These are phyloP conservation scores for Verticillium klebahnii DNA, from an alignment of 2,329 filamentous ascomycete species.

Conservation along the genomic window DNA sequence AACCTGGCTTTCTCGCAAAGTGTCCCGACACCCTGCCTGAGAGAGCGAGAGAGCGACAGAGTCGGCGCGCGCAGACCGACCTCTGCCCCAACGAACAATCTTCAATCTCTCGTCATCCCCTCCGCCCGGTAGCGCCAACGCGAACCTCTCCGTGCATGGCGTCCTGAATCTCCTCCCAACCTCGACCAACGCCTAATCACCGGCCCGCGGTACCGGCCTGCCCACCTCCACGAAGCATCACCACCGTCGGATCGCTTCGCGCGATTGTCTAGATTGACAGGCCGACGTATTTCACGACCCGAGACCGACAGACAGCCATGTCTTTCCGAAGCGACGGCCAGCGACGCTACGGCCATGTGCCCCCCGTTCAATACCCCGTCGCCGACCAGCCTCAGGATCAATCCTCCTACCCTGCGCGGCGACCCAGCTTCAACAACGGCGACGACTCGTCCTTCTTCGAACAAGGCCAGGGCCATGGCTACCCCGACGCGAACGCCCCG, in stretches of 20 bases:
- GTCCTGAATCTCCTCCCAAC: neutral
- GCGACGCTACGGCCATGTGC: constrained; percentile 61
- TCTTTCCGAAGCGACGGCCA: constrained; percentile 60
- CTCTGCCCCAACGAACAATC: neutral
- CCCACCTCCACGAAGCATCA: neutral
- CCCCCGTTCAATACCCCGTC: constrained; percentile 60
- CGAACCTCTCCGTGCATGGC: neutral
- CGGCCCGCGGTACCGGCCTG: neutral
- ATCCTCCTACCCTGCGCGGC: constrained; percentile 40
- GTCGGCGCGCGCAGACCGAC: neutral
- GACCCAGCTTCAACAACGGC: constrained; percentile 70
- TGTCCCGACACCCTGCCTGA: neutral
- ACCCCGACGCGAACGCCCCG: constrained; percentile 22
- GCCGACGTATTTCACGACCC: neutral
- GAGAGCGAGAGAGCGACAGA: neutral
- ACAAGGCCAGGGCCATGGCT: constrained; percentile 12
- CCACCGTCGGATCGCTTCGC: neutral
- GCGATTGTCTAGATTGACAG: neutral
- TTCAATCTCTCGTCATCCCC: neutral
- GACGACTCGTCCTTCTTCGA: constrained; percentile 55
- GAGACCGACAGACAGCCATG: constrained; percentile 34
- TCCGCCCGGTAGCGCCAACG: neutral
- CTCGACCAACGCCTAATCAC: neutral
- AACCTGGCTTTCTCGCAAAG: too few relatives aligned
- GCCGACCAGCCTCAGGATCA: constrained; percentile 34